Base-by-base conservation (phyloP, 164 flowering plant genomes). In the Chloranthus sessilifolius region DNA sequence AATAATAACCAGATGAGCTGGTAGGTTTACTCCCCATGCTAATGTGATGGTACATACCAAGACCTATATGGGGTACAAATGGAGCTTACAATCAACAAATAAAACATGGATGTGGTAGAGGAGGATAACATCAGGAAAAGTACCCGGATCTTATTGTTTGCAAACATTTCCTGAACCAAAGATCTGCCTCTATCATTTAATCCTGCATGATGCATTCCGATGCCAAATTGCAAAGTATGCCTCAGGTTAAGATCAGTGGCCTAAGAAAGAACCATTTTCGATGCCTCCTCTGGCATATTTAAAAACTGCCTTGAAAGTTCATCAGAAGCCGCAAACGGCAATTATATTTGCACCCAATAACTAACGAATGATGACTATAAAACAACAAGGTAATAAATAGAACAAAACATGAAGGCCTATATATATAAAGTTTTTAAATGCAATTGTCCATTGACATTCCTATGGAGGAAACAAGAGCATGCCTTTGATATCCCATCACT, bases 11-110 rank as follows among this genome's bases (percentile, higher is more conserved):
- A 88, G 74, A 73, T 88, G 97, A 21, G 97, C 97, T 10, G 97
- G 97, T 72, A 88, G 95, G 55, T 88, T 88, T 19, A 88, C 97
- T 53, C 97, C 97, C 97, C 97, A 88, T 23, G 97, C 97, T 58
- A 85, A 64, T 52, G 97, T 88, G 73, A 95, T 88, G n/a, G 97
- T 88, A 56, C 89, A 85, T 53, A 88, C 88, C 74, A 88, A 72
- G 31, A 88, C 84, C 97, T 88, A 54, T 42, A 11, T 25, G 34
- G 50, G 36, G 17, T 20, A 33, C 27, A 39, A 52, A 15, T n/a
- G n/a, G n/a, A n/a, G n/a, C n/a, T n/a, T n/a, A n/a, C 31, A 43
- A 31, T 9, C 39, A 25, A 16, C 26, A 24, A 10, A 47, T 19
- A 53, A 19, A n/a, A 24, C 10, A 22, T 17, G 2, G 6, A 4